Base-by-base conservation (phyloP, 495 filamentous ascomycete species). In the Pseudomonodictys pantanalensis region DNA sequence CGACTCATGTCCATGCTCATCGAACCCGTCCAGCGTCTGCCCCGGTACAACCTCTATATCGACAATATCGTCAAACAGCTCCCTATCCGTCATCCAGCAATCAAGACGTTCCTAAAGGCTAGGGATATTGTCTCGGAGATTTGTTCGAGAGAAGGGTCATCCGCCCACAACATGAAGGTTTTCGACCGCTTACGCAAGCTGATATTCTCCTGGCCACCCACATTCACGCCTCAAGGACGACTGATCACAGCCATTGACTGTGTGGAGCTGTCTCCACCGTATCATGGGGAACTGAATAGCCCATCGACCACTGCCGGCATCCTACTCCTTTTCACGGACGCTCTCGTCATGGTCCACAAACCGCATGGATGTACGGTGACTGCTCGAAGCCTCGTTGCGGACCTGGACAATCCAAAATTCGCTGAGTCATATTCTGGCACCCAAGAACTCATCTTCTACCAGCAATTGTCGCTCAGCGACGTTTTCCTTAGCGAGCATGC, bases 11-110 rank as follows among this genome's bases (percentile, higher is more conserved):
- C 92, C n/a, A 78, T 92, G 49, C 78, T 97, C 41, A 97, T 97
- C 73, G 93, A 99, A 73, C 93, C 93, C 0, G 91, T 99, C 8
- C 93, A 99, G 71, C 81, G 93, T 23, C 79, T 99, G 49, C 93
- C 93, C 35, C 88, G 93, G 5, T 99, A 99, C 71, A 96, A 87
- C 68, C 77, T 99, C 7, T 85, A 97, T 63, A 96, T 99, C 61
- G 95, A 97, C 74, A 92, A 92, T 61, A 97, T 99, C 72, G 80
- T 90, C 49, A 83, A 84, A 60, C 86, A 84, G 60, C 79, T 99
- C 9, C 91, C 92, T 6, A 79, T 89, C 35, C 83, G 87, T 9
- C 91, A 97, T 66, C 87, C 88, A 17, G 91, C 91, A 0, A 77
- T 96, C 45, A 83, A 86, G 58, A 78, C 77, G 7, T 83, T 99